Conservation (phyloP, 2,329 filamentous ascomycete species). For the Botryotinia convoluta region DNA sequence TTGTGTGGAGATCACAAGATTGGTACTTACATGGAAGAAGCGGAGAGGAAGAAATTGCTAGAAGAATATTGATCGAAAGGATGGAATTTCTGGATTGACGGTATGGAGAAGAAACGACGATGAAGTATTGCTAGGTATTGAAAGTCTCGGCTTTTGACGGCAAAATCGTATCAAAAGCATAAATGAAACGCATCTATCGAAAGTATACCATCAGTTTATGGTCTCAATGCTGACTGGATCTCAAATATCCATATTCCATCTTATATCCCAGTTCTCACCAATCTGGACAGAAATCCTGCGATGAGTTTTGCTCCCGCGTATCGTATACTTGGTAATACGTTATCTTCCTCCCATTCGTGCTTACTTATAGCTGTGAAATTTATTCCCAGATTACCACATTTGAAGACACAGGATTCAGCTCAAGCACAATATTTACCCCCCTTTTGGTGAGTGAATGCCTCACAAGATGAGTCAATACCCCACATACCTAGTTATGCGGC, state of each 20-base stretch:
- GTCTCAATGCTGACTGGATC: not conserved
- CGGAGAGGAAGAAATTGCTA: fast-evolving
- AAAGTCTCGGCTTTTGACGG: not conserved
- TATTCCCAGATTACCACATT: not conserved
- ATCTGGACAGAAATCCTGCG: not conserved
- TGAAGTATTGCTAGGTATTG: not conserved
- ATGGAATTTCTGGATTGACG: too few relatives aligned
- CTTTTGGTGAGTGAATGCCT: not conserved
- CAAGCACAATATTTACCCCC: not conserved
- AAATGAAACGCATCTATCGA: not conserved
- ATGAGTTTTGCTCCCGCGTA: fast-evolving
- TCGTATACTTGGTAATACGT: not conserved
- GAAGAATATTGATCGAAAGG: too few relatives aligned
- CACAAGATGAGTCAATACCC: too few relatives aligned
- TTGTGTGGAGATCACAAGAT: too few relatives aligned
- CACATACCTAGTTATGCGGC: too few relatives aligned
- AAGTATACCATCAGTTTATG: fast-evolving
- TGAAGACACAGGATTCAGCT: not conserved
- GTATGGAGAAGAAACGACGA: not conserved
- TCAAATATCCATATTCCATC: not conserved
- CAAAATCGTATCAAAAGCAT: not conserved
- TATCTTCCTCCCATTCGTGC: not conserved
- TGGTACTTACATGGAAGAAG: fast-evolving
- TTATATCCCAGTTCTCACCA: not conserved
- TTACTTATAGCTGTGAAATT: not conserved